phyloP scores from a whole-genome alignment of 2,329 filamentous ascomycete species.

The Bipolaris bicolor region DNA sequence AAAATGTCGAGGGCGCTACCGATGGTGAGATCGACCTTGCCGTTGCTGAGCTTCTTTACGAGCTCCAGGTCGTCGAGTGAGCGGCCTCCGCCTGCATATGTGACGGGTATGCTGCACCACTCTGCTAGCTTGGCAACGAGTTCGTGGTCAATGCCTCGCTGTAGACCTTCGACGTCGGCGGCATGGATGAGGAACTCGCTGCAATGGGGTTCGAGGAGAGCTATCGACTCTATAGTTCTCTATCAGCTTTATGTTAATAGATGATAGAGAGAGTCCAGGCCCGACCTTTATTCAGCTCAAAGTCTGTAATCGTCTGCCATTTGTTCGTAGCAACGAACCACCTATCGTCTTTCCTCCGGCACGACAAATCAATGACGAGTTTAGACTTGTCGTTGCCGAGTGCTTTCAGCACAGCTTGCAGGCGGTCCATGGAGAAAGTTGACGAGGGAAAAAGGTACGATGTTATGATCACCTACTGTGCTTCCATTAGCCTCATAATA shows the following conservation, averaged over 20 bases:
- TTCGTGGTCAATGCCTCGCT: constrained; percentile 86
- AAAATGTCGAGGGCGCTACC: constrained; percentile 97
- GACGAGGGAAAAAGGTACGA: constrained; percentile 90
- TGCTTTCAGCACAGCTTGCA: constrained; percentile 74
- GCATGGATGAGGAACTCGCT: constrained; percentile 97
- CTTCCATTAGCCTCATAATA: background rate
- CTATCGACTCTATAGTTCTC: constrained; percentile 71
- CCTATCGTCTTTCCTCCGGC: constrained; percentile 72
- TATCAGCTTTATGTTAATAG: background rate
- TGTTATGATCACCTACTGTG: constrained; percentile 88
- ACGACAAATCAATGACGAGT: constrained; percentile 94
- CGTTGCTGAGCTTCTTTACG: constrained; percentile 78
- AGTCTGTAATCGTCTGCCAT: constrained; percentile 97
- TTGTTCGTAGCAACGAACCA: constrained; percentile 99
- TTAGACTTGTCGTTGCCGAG: constrained; percentile 77
- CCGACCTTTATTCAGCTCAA: constrained; percentile 85
- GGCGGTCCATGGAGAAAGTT: constrained; percentile 76
- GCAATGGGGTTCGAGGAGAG: constrained; percentile 84
- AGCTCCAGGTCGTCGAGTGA: constrained; percentile 80
- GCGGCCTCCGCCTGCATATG: constrained; percentile 93
- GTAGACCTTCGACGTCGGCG: constrained; percentile 93
- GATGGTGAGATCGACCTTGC: constrained; percentile 91
- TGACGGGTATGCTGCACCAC: constrained; percentile 93
- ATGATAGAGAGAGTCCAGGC: constrained; percentile 25
- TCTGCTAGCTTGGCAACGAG: constrained; percentile 76